These are phyloP conservation scores for Mortierella sp. DNA, from an alignment of 371 early-diverging fungal genomes.

Conservation along the genomic window DNA sequence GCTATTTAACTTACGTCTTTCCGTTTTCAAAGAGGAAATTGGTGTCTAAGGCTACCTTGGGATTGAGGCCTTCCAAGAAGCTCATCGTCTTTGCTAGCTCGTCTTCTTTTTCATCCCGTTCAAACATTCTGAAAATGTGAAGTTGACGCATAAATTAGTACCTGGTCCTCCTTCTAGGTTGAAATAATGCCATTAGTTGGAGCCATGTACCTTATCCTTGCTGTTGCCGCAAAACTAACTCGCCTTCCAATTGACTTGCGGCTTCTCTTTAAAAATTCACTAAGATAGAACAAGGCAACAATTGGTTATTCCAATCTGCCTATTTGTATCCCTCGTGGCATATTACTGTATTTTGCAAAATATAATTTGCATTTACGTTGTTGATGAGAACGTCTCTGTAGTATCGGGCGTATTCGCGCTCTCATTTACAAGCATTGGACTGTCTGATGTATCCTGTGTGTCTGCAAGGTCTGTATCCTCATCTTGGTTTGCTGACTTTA, in stretches of 20 bases:
- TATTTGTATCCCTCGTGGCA: background rate
- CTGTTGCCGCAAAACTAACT: conserved; percentile 60
- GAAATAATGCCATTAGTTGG: background rate
- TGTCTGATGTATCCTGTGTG: conserved; percentile 13
- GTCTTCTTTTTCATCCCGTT: conserved; percentile 52
- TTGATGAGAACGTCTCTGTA: conserved; percentile 39
- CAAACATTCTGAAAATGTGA: conserved; percentile 42
- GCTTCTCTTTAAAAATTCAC: conserved; percentile 45
- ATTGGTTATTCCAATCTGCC: background rate
- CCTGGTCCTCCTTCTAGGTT: background rate
- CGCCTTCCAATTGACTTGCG: conserved; percentile 57
- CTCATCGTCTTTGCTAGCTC: conserved; percentile 50
- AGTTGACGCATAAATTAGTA: background rate
- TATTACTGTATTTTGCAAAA: background rate
- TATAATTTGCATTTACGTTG: conserved; percentile 21
- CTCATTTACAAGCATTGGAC: conserved; percentile 1
- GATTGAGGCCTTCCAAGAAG: conserved; percentile 37
- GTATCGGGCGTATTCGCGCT: conserved; percentile 1
- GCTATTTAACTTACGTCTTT: too few species aligned
- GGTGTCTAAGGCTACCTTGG: conserved; percentile 1
- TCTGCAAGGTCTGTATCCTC: conserved; percentile 21
- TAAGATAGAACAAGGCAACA: background rate
- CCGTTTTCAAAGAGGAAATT: conserved; percentile 26
- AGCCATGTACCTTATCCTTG: conserved; percentile 53
- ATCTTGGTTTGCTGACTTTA: conserved; percentile 33